phyloP scores from a whole-genome alignment of 2,329 filamentous ascomycete genomes.

The Fusarium chaquense region DNA sequence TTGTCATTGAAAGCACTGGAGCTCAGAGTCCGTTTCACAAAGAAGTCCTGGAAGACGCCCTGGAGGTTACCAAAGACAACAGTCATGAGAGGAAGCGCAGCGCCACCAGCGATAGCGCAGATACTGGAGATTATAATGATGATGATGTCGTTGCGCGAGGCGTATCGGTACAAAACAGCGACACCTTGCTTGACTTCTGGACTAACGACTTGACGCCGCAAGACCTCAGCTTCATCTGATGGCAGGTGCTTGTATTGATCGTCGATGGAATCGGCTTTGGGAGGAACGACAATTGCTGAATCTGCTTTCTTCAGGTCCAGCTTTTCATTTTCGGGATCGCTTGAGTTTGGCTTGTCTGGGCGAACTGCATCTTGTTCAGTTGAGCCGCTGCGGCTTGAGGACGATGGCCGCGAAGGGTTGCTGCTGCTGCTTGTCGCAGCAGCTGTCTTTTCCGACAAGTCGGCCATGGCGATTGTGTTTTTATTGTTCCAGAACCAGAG shows the following conservation, averaged over 20 bases:
- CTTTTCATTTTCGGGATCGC: slow-evolving; percentile 34
- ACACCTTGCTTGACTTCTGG: slow-evolving; percentile 74
- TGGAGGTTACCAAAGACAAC: slow-evolving; percentile 83
- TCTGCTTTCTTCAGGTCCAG: slow-evolving; percentile 57
- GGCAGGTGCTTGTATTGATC: slow-evolving; percentile 73
- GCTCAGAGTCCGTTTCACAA: slow-evolving; percentile 57
- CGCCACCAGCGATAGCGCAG: slow-evolving; percentile 77
- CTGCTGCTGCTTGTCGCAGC: slow-evolving; percentile 38
- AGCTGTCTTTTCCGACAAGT: slow-evolving; percentile 44
- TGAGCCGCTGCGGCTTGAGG: slow-evolving; percentile 55
- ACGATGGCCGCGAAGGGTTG: slow-evolving; percentile 45
- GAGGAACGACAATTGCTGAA: slow-evolving; percentile 54
- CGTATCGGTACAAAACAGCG: slow-evolving; percentile 76
- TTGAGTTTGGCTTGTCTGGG: slow-evolving; percentile 26
- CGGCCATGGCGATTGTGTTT: slow-evolving; percentile 36
- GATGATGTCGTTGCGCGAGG: slow-evolving; percentile 71
- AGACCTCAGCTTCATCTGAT: slow-evolving; percentile 72
- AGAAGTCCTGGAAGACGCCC: slow-evolving; percentile 75
- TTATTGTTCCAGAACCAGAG: background rate
- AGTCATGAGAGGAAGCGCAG: slow-evolving; percentile 83
- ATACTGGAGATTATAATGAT: slow-evolving; percentile 72
- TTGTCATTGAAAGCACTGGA: slow-evolving; percentile 69
- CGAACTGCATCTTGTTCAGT: slow-evolving; percentile 42
- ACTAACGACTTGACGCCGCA: slow-evolving; percentile 76
- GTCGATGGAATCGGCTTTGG: slow-evolving; percentile 55